A percentile compares a stretch with the other conserved stretches of the same genome.
Evolutionary conservation across 2,329 filamentous ascomycete genomes (phyloP).

Genomic region (Fusarium oxysporum): DNA sequence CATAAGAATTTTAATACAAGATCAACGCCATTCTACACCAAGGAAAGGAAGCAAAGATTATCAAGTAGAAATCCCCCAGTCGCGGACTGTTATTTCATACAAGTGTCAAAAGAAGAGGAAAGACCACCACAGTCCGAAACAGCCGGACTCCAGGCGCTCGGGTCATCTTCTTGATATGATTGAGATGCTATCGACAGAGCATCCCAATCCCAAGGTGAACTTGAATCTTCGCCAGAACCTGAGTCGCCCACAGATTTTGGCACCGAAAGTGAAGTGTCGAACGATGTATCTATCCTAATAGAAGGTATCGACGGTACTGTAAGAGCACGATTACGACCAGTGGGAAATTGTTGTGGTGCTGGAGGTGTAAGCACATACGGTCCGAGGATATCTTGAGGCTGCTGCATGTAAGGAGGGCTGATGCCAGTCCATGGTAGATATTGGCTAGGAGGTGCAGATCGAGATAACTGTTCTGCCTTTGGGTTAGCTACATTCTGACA

Average conservation of each 20-base stretch:
- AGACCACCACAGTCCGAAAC: conserved; percentile 18
- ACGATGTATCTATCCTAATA: conserved; percentile 26
- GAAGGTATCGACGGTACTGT: conserved; percentile 18
- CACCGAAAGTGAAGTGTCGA: conserved; percentile 6
- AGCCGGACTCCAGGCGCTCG: conserved; percentile 21
- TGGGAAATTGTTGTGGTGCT: not conserved
- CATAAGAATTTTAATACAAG: not conserved
- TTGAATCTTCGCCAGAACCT: conserved; percentile 30
- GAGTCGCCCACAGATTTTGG: conserved; percentile 17
- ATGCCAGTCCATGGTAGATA: conserved; percentile 4
- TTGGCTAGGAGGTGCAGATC: conserved; percentile 30
- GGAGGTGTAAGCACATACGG: conserved; percentile 5
- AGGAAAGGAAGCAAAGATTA: not conserved
- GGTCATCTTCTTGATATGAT: conserved; percentile 31
- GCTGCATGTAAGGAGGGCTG: conserved; percentile 5
- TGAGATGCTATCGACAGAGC: conserved; percentile 18
- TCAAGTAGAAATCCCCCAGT: not conserved
- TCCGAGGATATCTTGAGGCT: not conserved
- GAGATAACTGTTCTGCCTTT: conserved; percentile 10
- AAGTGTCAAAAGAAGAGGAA: conserved; percentile 20
- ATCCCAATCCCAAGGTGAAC: conserved; percentile 36
- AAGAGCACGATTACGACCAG: conserved; percentile 7
- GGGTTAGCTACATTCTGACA: conserved; percentile 1
- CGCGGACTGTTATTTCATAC: conserved; percentile 16
- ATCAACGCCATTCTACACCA: not conserved